These are phyloP conservation scores for Corynespora cassiicola DNA, from an alignment of 2,329 filamentous ascomycete species.

Conservation along the genomic window DNA sequence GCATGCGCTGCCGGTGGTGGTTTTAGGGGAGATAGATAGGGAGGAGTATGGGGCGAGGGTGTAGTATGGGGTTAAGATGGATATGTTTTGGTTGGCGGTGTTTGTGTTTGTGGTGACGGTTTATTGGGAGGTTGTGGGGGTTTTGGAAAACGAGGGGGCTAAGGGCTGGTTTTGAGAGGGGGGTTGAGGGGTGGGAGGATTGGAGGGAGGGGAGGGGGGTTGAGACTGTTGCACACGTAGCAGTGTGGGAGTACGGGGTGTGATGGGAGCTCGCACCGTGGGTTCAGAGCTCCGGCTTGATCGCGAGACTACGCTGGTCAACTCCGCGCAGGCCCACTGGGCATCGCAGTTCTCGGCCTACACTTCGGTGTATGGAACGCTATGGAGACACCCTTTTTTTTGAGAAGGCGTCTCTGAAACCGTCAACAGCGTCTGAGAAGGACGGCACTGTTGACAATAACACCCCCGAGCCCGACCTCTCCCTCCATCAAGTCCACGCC, in stretches of 20 bases:
- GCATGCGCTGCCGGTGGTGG: too few relatives aligned
- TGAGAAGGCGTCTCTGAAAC: too few relatives aligned
- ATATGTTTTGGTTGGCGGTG: conserved; percentile 25
- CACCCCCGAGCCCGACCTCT: too few relatives aligned
- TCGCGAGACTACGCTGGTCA: conserved; percentile 6
- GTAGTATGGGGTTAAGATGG: conserved; percentile 22
- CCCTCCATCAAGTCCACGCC: conserved; percentile 2
- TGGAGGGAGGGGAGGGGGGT: neutral
- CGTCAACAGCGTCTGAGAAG: too few relatives aligned
- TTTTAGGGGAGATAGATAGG: conserved; percentile 27
- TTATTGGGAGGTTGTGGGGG: conserved; percentile 12
- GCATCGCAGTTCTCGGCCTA: too few relatives aligned
- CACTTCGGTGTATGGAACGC: too few relatives aligned
- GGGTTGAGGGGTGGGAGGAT: conserved; percentile 9
- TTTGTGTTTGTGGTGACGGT: conserved; percentile 9
- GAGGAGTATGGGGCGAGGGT: conserved; percentile 26
- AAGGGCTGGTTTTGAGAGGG: conserved; percentile 9
- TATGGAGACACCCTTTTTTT: too few relatives aligned
- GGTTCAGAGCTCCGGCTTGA: neutral
- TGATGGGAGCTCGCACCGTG: neutral
- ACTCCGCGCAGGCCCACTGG: too few relatives aligned
- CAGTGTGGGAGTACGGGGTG: too few relatives aligned
- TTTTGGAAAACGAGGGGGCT: conserved; percentile 6
- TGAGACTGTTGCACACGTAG: too few relatives aligned
- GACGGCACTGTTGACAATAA: too few relatives aligned